phyloP scores from a whole-genome alignment of 75 land plant genomes.

The Cryptomeria japonica region DNA sequence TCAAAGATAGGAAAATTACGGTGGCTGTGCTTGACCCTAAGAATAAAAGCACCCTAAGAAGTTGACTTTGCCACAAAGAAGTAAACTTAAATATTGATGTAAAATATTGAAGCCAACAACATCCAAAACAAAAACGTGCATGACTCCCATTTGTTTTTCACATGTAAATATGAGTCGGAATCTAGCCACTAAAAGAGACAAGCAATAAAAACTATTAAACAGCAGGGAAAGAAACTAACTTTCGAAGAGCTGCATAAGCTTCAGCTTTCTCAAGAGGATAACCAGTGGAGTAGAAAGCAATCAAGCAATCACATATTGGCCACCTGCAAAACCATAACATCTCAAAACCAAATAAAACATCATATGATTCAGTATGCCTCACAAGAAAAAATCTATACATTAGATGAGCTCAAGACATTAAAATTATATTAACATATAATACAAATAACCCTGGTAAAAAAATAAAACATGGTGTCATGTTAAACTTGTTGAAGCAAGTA shows the following conservation, averaged over 20 bases:
- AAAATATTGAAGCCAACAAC: not conserved
- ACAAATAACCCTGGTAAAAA: not conserved
- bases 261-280: conserved; percentile 96
- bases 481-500: not conserved
- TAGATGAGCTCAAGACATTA: not conserved
- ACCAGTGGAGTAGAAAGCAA: conserved; percentile 97
- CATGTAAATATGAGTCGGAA: not conserved
- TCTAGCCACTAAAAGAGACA: not conserved
- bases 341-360: not conserved
- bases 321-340: conserved; percentile 58
- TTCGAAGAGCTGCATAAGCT: conserved; percentile 82
- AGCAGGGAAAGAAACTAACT: conserved; percentile 46
- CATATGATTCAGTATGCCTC: too few relatives aligned
- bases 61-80: not conserved
- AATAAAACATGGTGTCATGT: not conserved
- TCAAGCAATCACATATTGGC: conserved; percentile 97
- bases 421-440: not conserved
- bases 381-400: not conserved
- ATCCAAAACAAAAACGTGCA: not conserved
- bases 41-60: not conserved
- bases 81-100: not conserved
- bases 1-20: not conserved
- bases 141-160: not conserved
- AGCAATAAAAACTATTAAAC: not conserved
- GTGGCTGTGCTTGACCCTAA: not conserved